These are phyloP conservation scores for Phytopythium helicoides DNA, from an alignment of 352 stramenopile species.

Conservation along the genomic window DNA sequence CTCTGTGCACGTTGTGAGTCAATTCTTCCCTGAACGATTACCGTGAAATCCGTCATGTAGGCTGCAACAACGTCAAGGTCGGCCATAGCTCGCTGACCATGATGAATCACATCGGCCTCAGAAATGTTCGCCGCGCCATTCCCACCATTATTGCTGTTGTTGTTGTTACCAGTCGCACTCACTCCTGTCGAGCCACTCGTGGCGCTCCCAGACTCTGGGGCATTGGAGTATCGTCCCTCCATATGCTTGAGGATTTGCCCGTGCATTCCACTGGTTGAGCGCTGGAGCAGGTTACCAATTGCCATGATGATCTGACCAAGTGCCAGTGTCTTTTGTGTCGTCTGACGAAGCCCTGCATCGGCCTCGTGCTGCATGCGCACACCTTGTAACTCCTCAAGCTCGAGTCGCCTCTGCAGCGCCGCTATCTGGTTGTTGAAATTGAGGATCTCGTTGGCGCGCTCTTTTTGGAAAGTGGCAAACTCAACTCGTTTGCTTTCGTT, in stretches of 20 bases:
- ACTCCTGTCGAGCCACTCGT: constrained; percentile 16
- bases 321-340: constrained; percentile 89
- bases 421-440: constrained; percentile 92
- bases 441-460: constrained; percentile 91
- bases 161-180: constrained; percentile 12
- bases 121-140: constrained; percentile 47
- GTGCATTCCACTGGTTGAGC: constrained; percentile 82
- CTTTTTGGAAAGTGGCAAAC: constrained; percentile 86
- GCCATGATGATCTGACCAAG: constrained; percentile 90
- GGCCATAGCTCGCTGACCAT: constrained; percentile 81
- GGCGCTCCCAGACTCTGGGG: constrained; percentile 12
- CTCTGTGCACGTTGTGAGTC: constrained; percentile 74
- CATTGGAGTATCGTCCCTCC: constrained; percentile 34
- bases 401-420: constrained; percentile 75
- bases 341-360: constrained; percentile 83
- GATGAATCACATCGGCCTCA: constrained; percentile 82
- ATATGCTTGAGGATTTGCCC: constrained; percentile 88
- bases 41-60: constrained; percentile 93
- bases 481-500: constrained; percentile 83
- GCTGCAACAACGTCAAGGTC: constrained; percentile 91
- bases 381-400: constrained; percentile 62
- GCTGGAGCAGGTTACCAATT: constrained; percentile 80
- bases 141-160: constrained; percentile 4
- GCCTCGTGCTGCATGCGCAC: constrained; percentile 87
- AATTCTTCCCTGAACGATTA: constrained; percentile 69